Conservation (phyloP, 257 asterid genomes). For the Solanum ossicruentum region DNA sequence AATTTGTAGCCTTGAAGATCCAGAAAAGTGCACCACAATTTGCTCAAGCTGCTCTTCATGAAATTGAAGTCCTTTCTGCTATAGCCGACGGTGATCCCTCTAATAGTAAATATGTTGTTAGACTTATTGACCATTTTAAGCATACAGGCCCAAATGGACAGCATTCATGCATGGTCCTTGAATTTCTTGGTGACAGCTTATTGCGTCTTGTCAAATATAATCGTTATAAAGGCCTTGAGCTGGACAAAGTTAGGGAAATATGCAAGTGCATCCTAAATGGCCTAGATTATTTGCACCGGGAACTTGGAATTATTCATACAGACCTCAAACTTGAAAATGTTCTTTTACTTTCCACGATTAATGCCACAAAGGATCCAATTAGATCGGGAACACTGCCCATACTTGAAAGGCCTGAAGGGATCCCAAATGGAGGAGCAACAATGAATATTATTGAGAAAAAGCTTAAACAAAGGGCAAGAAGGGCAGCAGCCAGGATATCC, state of each 20-base stretch:
- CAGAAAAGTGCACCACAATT: constrained; percentile 97
- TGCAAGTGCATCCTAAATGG: constrained; percentile 86
- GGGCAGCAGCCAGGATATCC: constrained; percentile 91
- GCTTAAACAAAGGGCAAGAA: constrained; percentile 84
- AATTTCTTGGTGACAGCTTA: constrained; percentile 93
- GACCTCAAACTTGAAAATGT: constrained; percentile 96
- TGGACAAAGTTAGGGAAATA: constrained; percentile 76
- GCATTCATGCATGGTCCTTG: constrained; percentile 95
- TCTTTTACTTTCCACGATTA: constrained; percentile 64
- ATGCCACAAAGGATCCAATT: constrained; percentile 84
- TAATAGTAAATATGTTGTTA: constrained; percentile 55
- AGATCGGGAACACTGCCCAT: constrained; percentile 67
- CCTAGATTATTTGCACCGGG: constrained; percentile 75
- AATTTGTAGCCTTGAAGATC: constrained; percentile 88
- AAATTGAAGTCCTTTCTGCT: constrained; percentile 78
- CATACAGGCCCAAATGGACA: constrained; percentile 97
- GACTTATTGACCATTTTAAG: constrained; percentile 76
- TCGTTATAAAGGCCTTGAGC: constrained; percentile 72
- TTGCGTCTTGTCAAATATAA: constrained; percentile 64
- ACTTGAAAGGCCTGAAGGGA: constrained; percentile 79
- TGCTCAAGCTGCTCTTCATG: constrained; percentile 93
- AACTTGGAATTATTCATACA: constrained; percentile 73
- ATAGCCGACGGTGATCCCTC: constrained; percentile 67
- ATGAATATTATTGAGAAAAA: constrained; percentile 64
- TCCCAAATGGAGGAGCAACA: constrained; percentile 44